phyloP scores from a whole-genome alignment of 139 green algal species.

The Coccomyxa sp. region DNA sequence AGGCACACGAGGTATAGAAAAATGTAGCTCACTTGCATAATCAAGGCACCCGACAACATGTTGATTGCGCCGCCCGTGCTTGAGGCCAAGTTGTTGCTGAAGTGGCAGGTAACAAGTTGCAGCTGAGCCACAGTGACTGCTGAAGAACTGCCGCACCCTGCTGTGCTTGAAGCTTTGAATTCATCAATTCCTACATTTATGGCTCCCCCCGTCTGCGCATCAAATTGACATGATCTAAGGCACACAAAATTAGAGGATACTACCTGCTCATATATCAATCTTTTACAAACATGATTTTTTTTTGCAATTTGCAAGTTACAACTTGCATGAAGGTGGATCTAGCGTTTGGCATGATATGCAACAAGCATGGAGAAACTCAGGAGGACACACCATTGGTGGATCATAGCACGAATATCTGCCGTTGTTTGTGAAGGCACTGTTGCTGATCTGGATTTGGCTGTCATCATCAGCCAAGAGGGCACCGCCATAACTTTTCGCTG shows the following conservation, averaged over 20 bases:
- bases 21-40: too few species aligned
- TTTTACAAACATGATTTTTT: too few species aligned
- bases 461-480: background rate
- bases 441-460: background rate
- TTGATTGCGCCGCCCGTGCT: background rate
- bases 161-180: background rate
- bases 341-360: background rate
- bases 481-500: background rate
- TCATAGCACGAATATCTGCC: conserved; percentile 4
- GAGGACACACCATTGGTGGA: background rate
- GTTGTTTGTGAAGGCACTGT: background rate
- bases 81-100: background rate
- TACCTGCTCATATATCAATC: too few species aligned
- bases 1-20: too few species aligned
- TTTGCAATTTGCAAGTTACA: too few species aligned
- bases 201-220: background rate
- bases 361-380: background rate
- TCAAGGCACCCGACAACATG: background rate
- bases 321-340: too few species aligned
- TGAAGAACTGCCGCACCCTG: background rate
- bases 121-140: background rate
- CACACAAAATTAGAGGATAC: background rate
- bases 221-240: background rate
- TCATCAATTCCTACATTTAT: background rate
- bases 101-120: background rate